A percentile compares a stretch with the other conserved stretches of the same genome.
Evolutionary conservation across 139 green algal genomes (phyloP).

Genomic region (Coelastrella sp.): DNA sequence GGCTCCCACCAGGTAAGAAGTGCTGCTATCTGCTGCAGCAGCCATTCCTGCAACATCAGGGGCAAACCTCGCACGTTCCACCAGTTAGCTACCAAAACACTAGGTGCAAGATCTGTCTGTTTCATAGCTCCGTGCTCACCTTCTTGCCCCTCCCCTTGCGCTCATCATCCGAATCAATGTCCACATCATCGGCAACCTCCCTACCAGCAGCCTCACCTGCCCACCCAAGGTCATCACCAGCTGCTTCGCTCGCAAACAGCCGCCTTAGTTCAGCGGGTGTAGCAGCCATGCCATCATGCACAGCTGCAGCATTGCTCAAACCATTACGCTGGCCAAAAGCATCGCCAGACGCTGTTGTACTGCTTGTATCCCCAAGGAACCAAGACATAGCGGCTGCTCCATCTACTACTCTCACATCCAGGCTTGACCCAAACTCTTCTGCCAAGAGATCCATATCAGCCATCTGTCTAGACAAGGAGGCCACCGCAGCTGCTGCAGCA

Average conservation of each 20-base stretch:
- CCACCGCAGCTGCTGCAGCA: not conserved
- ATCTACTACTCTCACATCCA: conserved; percentile 47
- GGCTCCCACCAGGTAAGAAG: not conserved
- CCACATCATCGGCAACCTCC: conserved; percentile 33
- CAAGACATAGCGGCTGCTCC: conserved; percentile 17
- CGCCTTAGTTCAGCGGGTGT: conserved; percentile 32
- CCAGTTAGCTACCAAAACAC: not conserved
- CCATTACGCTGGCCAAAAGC: not conserved
- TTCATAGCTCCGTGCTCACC: not conserved
- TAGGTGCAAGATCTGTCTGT: not conserved
- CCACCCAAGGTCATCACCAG: conserved; percentile 35
- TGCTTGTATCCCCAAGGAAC: conserved; percentile 29
- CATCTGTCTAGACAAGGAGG: not conserved
- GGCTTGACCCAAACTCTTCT: conserved; percentile 60
- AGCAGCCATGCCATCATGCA: not conserved
- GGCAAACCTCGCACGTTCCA: not conserved
- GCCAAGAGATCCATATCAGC: not conserved
- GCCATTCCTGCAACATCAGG: not conserved
- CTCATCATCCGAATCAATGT: conserved; percentile 50
- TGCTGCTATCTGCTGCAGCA: not conserved
- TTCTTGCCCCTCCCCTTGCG: conserved; percentile 30
- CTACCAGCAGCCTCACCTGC: not conserved
- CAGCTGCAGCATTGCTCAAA: not conserved
- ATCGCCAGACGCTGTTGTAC: not conserved
- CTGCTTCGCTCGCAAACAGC: conserved; percentile 40